phyloP scores from a whole-genome alignment of 1,284 basidiomycete species.

The Melampsora larici-populina region DNA sequence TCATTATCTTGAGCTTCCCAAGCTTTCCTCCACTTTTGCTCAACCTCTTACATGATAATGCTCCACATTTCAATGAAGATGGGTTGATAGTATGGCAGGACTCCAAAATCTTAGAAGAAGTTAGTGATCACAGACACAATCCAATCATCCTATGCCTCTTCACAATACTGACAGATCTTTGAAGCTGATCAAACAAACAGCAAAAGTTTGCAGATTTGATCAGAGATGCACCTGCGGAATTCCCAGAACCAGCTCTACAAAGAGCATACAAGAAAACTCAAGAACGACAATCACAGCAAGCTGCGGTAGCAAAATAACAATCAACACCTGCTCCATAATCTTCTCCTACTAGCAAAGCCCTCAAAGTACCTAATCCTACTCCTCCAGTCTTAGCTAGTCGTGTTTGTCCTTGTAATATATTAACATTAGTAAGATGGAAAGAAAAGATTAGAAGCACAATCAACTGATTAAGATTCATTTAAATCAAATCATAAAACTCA shows the following conservation, averaged over 20 bases:
- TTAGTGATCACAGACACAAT: neutral
- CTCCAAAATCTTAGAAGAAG: conserved; percentile 47
- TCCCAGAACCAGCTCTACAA: conserved; percentile 1
- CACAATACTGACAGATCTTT: neutral
- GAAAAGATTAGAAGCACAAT: too few species aligned
- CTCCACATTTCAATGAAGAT: conserved; percentile 50
- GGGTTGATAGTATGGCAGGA: conserved; percentile 48
- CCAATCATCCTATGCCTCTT: too few species aligned
- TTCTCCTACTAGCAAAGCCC: neutral
- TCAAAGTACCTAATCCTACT: too few species aligned
- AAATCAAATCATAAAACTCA: too few species aligned
- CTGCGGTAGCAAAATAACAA: neutral
- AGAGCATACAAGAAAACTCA: neutral
- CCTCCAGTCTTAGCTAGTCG: neutral
- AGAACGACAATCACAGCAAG: neutral
- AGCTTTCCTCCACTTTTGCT: too few species aligned
- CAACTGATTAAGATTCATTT: too few species aligned
- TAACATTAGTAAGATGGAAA: too few species aligned
- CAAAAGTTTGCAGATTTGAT: conserved; percentile 18
- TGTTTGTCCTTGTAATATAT: neutral
- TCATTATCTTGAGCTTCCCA: too few species aligned
- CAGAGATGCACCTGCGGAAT: conserved; percentile 16
- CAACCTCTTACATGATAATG: too few species aligned
- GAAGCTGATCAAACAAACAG: neutral
- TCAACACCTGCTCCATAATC: neutral